Evolutionary conservation across 163 green algal species (phyloP), one percentile per base, ranked within the genome.

Genomic region (Coccomyxa subellipsoidea): DNA sequence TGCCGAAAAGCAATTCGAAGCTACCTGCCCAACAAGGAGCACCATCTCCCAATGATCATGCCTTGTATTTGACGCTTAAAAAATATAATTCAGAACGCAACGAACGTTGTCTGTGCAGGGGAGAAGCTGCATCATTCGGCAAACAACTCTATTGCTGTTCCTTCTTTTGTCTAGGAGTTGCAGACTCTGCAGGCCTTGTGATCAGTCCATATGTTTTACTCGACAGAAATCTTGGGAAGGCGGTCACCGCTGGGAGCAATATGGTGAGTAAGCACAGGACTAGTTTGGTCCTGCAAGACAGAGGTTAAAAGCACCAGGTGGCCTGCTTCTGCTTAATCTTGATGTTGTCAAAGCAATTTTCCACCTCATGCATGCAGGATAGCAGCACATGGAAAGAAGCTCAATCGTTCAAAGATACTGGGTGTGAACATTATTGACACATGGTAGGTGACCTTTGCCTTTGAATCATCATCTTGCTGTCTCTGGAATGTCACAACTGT

Each of bases 351-450:
- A 76, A 15, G 25, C 69, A 35, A 15, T 38, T 32, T 35, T 38
- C 8, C 9, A 32, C n/a, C 31, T 15, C 25, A 18, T 31, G 31
- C 84, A 37, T 66, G 54, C 84, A 96, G 93, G 93, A 92, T 92
- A 35, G 92, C 94, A 39, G 93, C 93, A 0, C 91, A 96, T 77
- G 92, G 93, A 79, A 93, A 92, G 54, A 94, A 92, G 81, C 82
- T 97, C 2, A 91, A 88, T 69, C 92, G 90, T 5, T 29, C 27
- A 37, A 81, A 73, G 47, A 73, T 96, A 29, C 69, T 96, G 71
- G 83, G 85, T 27, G 91, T 96, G 38, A 88, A 93, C 78, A 82
- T 97, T 0, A 32, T 83, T 4, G 87, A 94, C 38, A 88, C 92
- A 31, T 96, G 93, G 93, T 95, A 32, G 5, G 47, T n/a, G n/a